phyloP scores from a whole-genome alignment of 83 land plant genomes.

The Picea abies region DNA sequence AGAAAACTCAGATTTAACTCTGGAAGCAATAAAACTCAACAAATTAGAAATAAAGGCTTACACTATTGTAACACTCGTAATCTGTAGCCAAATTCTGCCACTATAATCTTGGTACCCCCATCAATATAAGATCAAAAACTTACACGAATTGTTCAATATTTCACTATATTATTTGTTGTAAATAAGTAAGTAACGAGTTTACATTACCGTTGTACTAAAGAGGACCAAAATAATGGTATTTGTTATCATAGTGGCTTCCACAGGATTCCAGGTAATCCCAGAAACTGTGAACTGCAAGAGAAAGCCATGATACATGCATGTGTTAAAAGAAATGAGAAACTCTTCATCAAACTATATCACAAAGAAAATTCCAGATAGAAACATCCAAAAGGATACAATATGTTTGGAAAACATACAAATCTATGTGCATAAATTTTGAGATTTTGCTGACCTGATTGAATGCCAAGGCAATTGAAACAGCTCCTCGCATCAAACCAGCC shows the following conservation, averaged over 20 bases:
- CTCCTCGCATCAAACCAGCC: constrained; percentile 94
- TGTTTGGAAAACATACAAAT: no score
- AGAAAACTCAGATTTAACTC: background rate
- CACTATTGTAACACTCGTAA: background rate
- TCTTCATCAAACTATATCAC: no score
- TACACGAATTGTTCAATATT: background rate
- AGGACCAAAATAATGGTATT: constrained; percentile 66
- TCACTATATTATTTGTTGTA: background rate
- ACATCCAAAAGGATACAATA: no score
- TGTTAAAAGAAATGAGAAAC: background rate
- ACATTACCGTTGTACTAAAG: constrained; percentile 62
- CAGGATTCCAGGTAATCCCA: constrained; percentile 61
- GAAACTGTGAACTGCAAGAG: constrained; percentile 63
- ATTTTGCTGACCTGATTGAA: constrained; percentile 60
- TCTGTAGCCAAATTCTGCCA: background rate
- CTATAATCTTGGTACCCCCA: no score
- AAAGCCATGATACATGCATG: background rate
- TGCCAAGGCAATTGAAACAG: constrained; percentile 85
- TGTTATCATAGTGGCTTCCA: constrained; percentile 72
- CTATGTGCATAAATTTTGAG: background rate
- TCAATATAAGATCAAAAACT: no score
- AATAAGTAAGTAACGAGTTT: background rate
- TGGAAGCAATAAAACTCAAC: background rate
- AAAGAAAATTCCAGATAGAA: background rate
- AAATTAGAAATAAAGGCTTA: background rate